Percentiles rank a stretch among this genome's conserved stretches.
Conservation (phyloP, 352 stramenopile genomes). For the Thraustotheca clavata region DNA sequence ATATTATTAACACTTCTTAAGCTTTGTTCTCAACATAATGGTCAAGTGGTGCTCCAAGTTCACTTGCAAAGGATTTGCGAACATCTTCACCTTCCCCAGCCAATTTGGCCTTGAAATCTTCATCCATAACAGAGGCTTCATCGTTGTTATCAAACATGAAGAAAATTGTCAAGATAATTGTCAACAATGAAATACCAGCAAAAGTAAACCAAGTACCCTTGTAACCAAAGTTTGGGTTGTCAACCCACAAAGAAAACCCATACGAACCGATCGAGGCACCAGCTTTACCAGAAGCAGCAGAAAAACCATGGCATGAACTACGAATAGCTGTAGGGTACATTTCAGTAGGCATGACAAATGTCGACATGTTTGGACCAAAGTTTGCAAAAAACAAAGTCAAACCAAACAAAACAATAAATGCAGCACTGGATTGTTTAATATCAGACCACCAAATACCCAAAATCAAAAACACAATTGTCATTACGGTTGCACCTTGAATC, state of each 20-base stretch:
- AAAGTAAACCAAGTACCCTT: conserved; percentile 52
- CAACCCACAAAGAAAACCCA: conserved; percentile 53
- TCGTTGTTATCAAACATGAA: conserved; percentile 59
- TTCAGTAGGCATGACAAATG: conserved; percentile 85
- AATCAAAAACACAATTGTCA: conserved; percentile 25
- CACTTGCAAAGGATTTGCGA: conserved; percentile 5
- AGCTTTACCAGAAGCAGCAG: conserved; percentile 75
- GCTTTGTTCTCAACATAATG: too few relatives aligned
- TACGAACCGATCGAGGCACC: conserved; percentile 70
- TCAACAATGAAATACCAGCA: conserved; percentile 31
- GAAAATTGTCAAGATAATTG: conserved; percentile 49
- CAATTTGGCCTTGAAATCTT: conserved; percentile 35
- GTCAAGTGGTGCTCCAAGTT: too few relatives aligned
- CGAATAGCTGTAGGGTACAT: conserved; percentile 82
- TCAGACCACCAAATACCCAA: conserved; percentile 22
- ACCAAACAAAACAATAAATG: conserved; percentile 31
- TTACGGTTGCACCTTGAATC: conserved; percentile 24
- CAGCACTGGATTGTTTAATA: conserved; percentile 3
- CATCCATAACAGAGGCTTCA: conserved; percentile 46
- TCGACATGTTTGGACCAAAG: conserved; percentile 48
- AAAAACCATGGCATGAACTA: conserved; percentile 83
- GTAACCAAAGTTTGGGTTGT: conserved; percentile 49
- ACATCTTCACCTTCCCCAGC: conserved; percentile 5
- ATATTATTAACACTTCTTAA: too few relatives aligned
- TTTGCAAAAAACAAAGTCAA: conserved; percentile 33